A percentile compares a stretch with the other conserved stretches of the same genome.
Evolutionary conservation across 192 early-diverging fungal species (phyloP).

Genomic region (Coemansia sp.): DNA sequence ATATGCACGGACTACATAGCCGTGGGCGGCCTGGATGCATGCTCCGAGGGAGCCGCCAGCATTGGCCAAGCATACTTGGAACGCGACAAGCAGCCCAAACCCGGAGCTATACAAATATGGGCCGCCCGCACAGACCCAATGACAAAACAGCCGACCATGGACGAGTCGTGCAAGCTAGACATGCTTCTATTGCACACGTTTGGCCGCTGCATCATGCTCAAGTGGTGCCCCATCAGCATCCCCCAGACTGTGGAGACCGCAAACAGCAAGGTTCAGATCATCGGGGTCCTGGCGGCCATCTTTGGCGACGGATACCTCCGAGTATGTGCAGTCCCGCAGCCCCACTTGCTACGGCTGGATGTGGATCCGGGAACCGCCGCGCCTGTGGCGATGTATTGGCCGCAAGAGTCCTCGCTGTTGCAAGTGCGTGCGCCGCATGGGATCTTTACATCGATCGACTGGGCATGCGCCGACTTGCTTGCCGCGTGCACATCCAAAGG

Average conservation of each 20-base stretch:
- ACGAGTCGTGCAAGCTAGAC: slow-evolving; percentile 14
- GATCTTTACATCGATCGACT: slow-evolving; percentile 32
- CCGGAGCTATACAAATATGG: slow-evolving; percentile 42
- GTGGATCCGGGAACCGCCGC: neutral
- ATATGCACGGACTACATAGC: slow-evolving; percentile 24
- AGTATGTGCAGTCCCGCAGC: slow-evolving; percentile 26
- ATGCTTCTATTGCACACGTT: slow-evolving; percentile 29
- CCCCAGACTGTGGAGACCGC: neutral
- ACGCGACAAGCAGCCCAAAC: slow-evolving; percentile 18
- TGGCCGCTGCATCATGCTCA: slow-evolving; percentile 29
- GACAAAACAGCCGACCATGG: neutral
- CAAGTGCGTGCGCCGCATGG: slow-evolving; percentile 28
- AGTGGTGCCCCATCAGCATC: slow-evolving; percentile 44
- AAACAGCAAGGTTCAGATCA: neutral
- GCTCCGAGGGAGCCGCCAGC: neutral
- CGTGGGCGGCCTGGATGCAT: slow-evolving; percentile 20
- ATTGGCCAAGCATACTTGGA: neutral
- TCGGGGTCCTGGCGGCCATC: slow-evolving; percentile 31
- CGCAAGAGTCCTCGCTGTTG: slow-evolving; percentile 17
- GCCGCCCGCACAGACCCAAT: slow-evolving; percentile 10
- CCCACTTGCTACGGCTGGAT: slow-evolving; percentile 4
- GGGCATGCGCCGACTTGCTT: slow-evolving; percentile 30
- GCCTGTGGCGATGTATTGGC: slow-evolving; percentile 27
- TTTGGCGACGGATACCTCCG: slow-evolving; percentile 50
- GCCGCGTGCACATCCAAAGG: slow-evolving; percentile 36